phyloP scores from a whole-genome alignment of 495 filamentous ascomycete species.

The Neurospora sublineolata region DNA sequence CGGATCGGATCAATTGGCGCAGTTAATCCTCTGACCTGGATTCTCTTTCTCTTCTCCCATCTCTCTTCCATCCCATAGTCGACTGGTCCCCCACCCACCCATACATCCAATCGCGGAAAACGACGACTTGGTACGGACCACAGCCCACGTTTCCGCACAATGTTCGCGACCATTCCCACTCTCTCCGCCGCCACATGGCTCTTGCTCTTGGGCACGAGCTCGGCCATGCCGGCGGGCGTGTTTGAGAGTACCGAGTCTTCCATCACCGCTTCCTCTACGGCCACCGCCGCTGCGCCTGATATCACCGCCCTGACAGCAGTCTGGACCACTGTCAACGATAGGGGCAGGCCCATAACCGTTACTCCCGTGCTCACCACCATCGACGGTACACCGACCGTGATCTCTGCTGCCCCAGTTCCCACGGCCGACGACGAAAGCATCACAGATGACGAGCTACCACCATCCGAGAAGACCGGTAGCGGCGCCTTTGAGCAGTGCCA shows the following conservation, averaged over 20 bases:
- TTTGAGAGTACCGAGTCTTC: neutral
- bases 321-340: constrained; percentile 32
- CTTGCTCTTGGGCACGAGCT: constrained; percentile 5
- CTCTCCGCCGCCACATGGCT: constrained; percentile 10
- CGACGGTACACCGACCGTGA: constrained; percentile 25
- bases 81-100: neutral
- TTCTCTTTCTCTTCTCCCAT: neutral
- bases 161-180: constrained; percentile 1
- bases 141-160: constrained; percentile 1
- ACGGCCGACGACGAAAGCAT: constrained; percentile 19
- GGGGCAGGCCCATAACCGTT: constrained; percentile 23
- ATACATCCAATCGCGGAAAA: neutral
- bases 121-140: neutral
- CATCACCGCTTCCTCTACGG: neutral
- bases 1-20: neutral
- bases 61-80: neutral
- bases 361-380: constrained; percentile 30
- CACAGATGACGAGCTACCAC: constrained; percentile 18
- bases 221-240: constrained; percentile 1
- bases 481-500: constrained; percentile 26
- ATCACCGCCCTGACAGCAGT: constrained; percentile 11
- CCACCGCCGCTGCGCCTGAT: neutral
- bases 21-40: neutral
- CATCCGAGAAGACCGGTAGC: constrained; percentile 16
- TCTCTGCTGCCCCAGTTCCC: constrained; percentile 25